These are phyloP conservation scores for Exophiala sideris DNA, from an alignment of 2,329 filamentous ascomycete species.

Conservation along the genomic window DNA sequence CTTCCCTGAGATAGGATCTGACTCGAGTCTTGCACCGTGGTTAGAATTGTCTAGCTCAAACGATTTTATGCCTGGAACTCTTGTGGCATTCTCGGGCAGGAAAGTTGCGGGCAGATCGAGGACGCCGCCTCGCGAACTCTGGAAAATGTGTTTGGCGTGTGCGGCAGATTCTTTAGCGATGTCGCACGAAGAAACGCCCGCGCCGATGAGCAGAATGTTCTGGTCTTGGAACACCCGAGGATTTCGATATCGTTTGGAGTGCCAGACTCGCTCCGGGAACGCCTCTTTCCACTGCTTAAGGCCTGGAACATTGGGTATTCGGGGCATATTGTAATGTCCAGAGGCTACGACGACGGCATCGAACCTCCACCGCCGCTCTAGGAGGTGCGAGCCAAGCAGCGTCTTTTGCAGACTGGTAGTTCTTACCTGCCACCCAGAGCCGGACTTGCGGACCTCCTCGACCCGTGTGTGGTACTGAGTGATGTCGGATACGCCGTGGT, in stretches of 20 bases:
- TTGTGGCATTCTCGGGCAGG: conserved; percentile 52
- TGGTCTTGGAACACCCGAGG: conserved; percentile 52
- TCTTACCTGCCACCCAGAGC: conserved; percentile 50
- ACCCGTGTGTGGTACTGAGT: conserved; percentile 61
- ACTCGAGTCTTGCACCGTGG: conserved; percentile 19
- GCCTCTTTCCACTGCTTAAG: conserved; percentile 45
- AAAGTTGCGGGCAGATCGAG: conserved; percentile 57
- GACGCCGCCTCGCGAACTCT: conserved; percentile 58
- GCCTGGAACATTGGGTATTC: conserved; percentile 49
- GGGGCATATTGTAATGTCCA: conserved; percentile 53
- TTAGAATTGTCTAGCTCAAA: conserved; percentile 39
- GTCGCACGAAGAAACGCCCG: conserved; percentile 54
- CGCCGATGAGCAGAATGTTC: conserved; percentile 56
- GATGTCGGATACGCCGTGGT: conserved; percentile 48
- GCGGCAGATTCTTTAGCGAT: conserved; percentile 52
- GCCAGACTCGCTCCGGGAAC: conserved; percentile 46
- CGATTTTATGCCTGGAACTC: conserved; percentile 51
- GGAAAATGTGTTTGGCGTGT: conserved; percentile 46
- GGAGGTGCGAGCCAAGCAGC: conserved; percentile 7
- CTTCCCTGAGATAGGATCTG: conserved; percentile 47
- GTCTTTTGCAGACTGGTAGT: conserved; percentile 43
- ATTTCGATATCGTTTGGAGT: conserved; percentile 52
- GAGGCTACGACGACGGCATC: conserved; percentile 54
- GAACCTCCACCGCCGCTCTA: conserved; percentile 36
- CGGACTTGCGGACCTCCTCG: conserved; percentile 48